Evolutionary conservation across 2,329 filamentous ascomycete species (phyloP), one percentile per base, ranked within the genome.

Genomic region (Botrytis deweyae): DNA sequence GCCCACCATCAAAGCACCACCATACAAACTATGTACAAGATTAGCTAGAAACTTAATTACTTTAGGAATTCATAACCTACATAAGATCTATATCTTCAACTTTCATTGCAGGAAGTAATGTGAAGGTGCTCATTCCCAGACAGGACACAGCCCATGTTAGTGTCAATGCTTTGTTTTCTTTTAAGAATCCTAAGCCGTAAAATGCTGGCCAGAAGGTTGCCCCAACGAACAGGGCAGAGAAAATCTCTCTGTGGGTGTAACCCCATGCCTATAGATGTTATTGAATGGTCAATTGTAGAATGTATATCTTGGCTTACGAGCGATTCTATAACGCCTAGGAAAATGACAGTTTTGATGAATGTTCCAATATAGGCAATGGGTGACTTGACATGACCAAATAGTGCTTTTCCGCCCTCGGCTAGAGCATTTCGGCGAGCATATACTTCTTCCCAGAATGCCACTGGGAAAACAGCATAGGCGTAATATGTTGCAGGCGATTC

Each of bases 371-470:
- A 83, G 40, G 88, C 89, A 36, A 86, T 84, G 42, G 87, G 83
- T 0, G 91, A 90, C 72, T 87, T 85, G 61, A 95, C 84, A 77
- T 95, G 88, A 0, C 88, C 87, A 77, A 97, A 90, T 14, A 98
- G 84, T 68, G 88, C 86, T 76, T 87, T 87, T 70, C 88, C 86
- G 4, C 94, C 95, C 75, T 90, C 87, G 9, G 84, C 80, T 20
- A 98, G 82, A 61, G 93, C 93, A 64, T 87, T 86, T 73, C 94
- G 88, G 42, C 92, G 89, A 4, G 93, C 93, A 82, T 92, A 95
- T 0, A 98, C 93, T 80, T 98, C 95, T 82, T 98, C 95, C 96
- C 96, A 99, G 84, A 99, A 98, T 73, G 93, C 88, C 3, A 97
- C 90, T 0, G 96, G 96, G 82, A 99, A 99, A 78, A 97, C 88